A percentile compares a stretch with the other conserved stretches of the same genome.
phyloP scores from a whole-genome alignment of 2,329 filamentous ascomycete species.

The Colletotrichum tofieldiae region DNA sequence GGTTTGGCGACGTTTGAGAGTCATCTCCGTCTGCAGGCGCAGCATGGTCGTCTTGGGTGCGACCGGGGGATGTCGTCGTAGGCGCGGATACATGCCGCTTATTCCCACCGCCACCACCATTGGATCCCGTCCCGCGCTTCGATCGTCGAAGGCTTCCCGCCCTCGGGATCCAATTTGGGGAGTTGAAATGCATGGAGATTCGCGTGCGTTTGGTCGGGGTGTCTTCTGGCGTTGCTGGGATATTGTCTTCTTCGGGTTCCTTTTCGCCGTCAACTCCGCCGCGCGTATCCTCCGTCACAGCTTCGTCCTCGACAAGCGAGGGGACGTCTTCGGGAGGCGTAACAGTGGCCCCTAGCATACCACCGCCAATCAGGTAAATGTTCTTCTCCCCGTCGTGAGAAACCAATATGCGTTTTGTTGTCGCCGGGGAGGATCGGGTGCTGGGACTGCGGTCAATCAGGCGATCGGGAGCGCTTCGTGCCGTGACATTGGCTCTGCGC shows the following conservation, averaged over 20 bases:
- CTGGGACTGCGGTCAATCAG: constrained; percentile 49
- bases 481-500: constrained; percentile 50
- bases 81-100: constrained; percentile 71
- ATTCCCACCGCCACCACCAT: constrained; percentile 55
- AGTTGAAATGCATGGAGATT: constrained; percentile 73
- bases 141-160: constrained; percentile 70
- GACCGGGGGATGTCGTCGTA: constrained; percentile 52
- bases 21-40: constrained; percentile 31
- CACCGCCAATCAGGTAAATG: constrained; percentile 36
- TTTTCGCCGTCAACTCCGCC: constrained; percentile 23
- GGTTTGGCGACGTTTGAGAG: constrained; percentile 48
- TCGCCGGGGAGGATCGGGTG: constrained; percentile 39
- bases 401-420: constrained; percentile 49
- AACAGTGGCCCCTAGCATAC: constrained; percentile 40
- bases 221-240: constrained; percentile 52
- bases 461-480: constrained; percentile 49
- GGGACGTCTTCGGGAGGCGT: constrained; percentile 22
- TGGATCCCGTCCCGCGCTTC: constrained; percentile 64
- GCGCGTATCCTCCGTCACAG: constrained; percentile 8
- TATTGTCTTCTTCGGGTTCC: constrained; percentile 24
- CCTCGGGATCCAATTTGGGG: constrained; percentile 71
- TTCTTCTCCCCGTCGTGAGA: constrained; percentile 50
- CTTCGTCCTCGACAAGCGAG: constrained; percentile 5
- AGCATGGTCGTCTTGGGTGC: constrained; percentile 48
- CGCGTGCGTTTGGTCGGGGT: constrained; percentile 63